Percentiles rank a stretch among this genome's conserved stretches.
Conservation (phyloP, 2,329 filamentous ascomycete species). For the Ophiostoma perfectum region DNA sequence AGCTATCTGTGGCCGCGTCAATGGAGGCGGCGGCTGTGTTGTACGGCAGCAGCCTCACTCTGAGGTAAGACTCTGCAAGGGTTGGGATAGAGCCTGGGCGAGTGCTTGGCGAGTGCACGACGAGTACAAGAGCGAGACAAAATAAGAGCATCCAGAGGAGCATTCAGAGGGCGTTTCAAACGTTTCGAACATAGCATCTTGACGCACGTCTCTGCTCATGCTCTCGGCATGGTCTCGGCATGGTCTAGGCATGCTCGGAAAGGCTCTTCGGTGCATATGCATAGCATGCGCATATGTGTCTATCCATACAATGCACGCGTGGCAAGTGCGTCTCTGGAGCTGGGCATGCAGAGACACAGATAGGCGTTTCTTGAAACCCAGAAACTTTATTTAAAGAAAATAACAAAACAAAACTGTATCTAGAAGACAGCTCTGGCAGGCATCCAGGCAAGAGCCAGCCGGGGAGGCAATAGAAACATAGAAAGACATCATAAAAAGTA, state of each 20-base stretch:
- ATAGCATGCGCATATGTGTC: slow-evolving; percentile 7
- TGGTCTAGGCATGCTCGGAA: background rate
- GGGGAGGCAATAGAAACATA: background rate
- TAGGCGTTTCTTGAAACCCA: background rate
- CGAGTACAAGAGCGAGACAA: background rate
- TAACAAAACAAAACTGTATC: background rate
- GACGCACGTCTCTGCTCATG: background rate
- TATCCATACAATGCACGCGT: slow-evolving; percentile 2
- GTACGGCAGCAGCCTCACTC: slow-evolving; percentile 4
- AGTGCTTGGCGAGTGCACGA: background rate
- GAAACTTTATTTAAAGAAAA: background rate
- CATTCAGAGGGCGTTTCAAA: background rate
- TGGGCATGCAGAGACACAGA: background rate
- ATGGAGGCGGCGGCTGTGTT: background rate
- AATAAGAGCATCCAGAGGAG: background rate
- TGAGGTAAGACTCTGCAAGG: slow-evolving; percentile 9
- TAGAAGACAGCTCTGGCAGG: too few species aligned
- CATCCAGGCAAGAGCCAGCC: too few species aligned
- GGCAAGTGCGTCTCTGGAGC: background rate
- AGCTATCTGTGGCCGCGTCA: background rate
- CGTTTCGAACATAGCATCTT: slow-evolving; percentile 9
- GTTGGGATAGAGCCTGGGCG: background rate
- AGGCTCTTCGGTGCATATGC: background rate
- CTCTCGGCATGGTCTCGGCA: background rate
- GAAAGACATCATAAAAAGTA: background rate